These are phyloP conservation scores for Microcyclospora pomicola DNA, from an alignment of 2,329 filamentous ascomycete species.

Conservation along the genomic window DNA sequence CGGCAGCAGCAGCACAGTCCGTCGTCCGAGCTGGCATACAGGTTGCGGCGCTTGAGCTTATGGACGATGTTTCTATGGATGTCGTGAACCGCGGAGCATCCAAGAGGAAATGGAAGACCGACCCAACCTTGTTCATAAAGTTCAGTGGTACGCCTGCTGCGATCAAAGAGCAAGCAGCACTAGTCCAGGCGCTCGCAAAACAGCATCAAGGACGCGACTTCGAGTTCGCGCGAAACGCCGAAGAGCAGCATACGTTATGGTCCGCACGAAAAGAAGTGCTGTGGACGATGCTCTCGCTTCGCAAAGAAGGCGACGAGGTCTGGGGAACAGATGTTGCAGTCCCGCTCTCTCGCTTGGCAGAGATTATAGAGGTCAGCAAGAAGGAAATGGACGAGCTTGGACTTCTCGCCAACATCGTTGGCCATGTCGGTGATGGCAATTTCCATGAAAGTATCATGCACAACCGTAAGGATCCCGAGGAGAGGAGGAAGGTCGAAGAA, in stretches of 20 bases:
- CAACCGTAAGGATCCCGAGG: constrained; percentile 52
- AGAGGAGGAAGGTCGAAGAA: constrained; percentile 61
- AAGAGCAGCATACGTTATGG: constrained; percentile 44
- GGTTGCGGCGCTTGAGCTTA: constrained; percentile 67
- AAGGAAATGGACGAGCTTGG: constrained; percentile 77
- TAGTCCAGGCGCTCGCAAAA: constrained; percentile 55
- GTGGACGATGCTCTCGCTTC: constrained; percentile 46
- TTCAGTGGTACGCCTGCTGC: constrained; percentile 64
- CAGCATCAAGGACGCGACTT: constrained; percentile 42
- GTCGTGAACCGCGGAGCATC: constrained; percentile 66
- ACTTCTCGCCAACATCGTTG: constrained; percentile 74
- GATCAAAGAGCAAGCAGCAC: constrained; percentile 60
- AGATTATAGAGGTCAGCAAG: constrained; percentile 68
- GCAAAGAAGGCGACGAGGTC: constrained; percentile 41
- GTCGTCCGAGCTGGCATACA: constrained; percentile 65
- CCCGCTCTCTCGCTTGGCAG: constrained; percentile 45
- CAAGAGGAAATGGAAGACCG: constrained; percentile 58
- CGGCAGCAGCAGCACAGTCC: constrained; percentile 57
- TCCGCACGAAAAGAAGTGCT: constrained; percentile 46
- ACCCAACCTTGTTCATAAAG: constrained; percentile 71
- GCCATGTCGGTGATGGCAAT: constrained; percentile 87
- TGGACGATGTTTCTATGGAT: constrained; percentile 79
- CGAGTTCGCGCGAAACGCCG: constrained; percentile 40
- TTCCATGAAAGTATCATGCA: constrained; percentile 93
- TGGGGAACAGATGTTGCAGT: constrained; percentile 51